Conservation (phyloP, 306 rosid species). For the Benincasa hispida region DNA sequence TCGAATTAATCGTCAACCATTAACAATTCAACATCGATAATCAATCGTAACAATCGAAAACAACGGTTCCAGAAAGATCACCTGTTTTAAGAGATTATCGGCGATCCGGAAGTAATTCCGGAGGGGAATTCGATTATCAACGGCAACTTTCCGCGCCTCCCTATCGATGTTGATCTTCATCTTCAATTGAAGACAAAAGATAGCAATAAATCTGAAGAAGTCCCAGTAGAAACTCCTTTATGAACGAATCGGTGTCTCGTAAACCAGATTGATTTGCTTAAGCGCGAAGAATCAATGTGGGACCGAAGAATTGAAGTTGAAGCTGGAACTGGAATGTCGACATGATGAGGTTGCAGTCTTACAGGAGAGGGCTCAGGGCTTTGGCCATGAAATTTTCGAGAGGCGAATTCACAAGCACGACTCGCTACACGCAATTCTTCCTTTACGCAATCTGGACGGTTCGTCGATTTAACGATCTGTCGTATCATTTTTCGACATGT, state of each 20-base stretch:
- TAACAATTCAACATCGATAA: background rate
- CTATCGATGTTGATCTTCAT: conserved; percentile 66
- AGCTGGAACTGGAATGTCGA: conserved; percentile 17
- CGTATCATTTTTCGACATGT: background rate
- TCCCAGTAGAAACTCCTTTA: background rate
- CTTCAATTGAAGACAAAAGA: conserved; percentile 24
- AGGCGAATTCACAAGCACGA: background rate
- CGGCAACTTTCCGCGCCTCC: conserved; percentile 53
- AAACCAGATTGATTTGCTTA: conserved; percentile 7
- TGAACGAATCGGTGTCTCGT: background rate
- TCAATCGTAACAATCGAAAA: background rate
- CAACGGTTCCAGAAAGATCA: background rate
- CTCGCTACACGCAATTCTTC: background rate
- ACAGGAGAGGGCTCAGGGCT: background rate
- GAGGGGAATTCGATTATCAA: conserved; percentile 75
- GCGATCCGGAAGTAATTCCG: conserved; percentile 82
- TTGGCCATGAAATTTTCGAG: background rate
- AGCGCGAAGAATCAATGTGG: conserved; percentile 13
- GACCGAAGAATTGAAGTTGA: conserved; percentile 16
- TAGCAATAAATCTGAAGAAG: conserved; percentile 4
- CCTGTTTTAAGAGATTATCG: conserved; percentile 91
- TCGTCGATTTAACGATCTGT: background rate
- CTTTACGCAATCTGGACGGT: background rate
- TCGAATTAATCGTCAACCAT: background rate
- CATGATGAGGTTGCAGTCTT: conserved; percentile 16